Conservation (phyloP, 2,329 filamentous ascomycete species). For the Sporothrix humicola region DNA sequence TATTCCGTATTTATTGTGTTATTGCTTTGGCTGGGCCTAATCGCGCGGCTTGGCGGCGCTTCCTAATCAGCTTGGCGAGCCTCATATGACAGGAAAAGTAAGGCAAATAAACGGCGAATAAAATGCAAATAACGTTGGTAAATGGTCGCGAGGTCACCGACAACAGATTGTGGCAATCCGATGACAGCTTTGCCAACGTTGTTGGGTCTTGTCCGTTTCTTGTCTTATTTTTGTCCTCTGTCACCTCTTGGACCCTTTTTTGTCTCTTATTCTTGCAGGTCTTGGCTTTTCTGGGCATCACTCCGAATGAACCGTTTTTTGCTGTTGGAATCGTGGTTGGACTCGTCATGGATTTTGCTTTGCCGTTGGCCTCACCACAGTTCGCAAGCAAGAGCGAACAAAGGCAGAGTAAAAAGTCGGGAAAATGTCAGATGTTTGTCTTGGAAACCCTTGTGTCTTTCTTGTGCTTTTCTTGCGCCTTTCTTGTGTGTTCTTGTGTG, state of each 20-base stretch:
- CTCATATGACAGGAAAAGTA: slow-evolving; percentile 10
- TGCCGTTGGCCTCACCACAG: not conserved
- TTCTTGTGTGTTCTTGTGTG: not conserved
- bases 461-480: not conserved
- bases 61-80: slow-evolving; percentile 14
- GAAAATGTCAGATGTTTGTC: not conserved
- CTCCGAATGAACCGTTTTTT: not conserved
- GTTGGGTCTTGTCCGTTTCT: not conserved
- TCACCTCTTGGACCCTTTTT: not conserved
- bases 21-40: slow-evolving; percentile 6
- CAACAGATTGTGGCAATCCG: not conserved
- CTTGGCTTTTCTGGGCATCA: slow-evolving; percentile 2
- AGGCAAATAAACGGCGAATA: no score
- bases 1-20: not conserved
- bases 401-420: not conserved
- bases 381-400: not conserved
- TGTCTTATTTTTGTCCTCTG: not conserved
- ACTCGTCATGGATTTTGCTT: not conserved
- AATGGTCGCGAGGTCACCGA: not conserved
- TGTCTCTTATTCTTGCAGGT: not conserved
- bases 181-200: not conserved
- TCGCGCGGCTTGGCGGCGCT: slow-evolving; percentile 20
- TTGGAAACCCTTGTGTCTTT: not conserved
- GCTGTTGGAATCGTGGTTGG: not conserved
- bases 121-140: no score